Conservation (phyloP, 305 asterid genomes). For the Nicotiana rustica region DNA sequence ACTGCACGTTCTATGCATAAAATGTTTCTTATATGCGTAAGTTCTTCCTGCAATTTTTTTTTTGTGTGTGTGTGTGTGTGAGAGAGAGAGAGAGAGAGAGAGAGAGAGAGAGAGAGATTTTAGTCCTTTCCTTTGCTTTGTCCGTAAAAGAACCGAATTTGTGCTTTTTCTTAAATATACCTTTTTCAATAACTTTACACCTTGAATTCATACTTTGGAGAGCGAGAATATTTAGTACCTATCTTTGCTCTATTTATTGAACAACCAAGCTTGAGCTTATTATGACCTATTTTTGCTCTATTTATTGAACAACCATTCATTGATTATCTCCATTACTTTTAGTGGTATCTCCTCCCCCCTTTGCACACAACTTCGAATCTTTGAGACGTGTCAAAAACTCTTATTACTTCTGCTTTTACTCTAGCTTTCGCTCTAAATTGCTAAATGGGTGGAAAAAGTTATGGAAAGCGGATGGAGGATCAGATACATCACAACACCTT, state of each 20-base stretch:
- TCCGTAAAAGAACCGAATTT: not conserved
- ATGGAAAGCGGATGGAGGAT: too few relatives aligned
- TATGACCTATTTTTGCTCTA: too few relatives aligned
- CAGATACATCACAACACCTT: too few relatives aligned
- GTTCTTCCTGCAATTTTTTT: not conserved
- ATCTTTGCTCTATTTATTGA: constrained; percentile 2
- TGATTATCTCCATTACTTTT: too few relatives aligned
- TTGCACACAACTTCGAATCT: not conserved
- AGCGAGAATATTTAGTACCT: not conserved
- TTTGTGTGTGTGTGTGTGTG: too few relatives aligned
- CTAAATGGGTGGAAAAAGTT: not conserved
- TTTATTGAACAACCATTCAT: too few relatives aligned
- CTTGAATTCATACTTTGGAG: not conserved
- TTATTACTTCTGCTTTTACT: not conserved
- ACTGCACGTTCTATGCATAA: not conserved
- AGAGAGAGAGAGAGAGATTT: not conserved
- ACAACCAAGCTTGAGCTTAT: constrained; percentile 4
- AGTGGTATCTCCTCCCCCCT: not conserved
- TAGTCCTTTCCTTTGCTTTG: not conserved
- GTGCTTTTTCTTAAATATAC: not conserved
- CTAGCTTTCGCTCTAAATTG: not conserved
- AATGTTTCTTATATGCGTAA: not conserved
- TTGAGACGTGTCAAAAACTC: constrained; percentile 17
- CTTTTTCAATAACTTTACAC: not conserved
- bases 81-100: not conserved